Evolutionary conservation across 345 rosid genomes (phyloP).

Genomic region (Acer saccharum): DNA sequence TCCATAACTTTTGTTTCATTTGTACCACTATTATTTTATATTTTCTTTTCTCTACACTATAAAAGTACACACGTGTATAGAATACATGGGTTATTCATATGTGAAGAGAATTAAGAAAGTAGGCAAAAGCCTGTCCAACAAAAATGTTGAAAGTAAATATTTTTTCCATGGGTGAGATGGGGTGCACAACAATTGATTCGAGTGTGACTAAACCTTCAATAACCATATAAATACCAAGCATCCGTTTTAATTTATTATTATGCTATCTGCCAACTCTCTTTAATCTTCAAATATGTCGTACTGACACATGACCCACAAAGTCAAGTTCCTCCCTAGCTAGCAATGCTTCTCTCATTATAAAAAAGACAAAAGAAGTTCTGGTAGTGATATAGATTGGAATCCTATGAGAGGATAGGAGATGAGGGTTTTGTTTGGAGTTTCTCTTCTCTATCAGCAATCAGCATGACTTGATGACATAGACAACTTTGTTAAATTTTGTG

Average conservation of each 20-base stretch:
- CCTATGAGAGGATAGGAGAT: conserved; percentile 47
- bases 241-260: not conserved
- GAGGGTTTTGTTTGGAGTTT: conserved; percentile 22
- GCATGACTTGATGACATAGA: conserved; percentile 25
- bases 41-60: not conserved
- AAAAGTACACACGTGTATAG: conserved; percentile 18
- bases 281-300: conserved; percentile 25
- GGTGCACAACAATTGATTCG: conserved; percentile 18
- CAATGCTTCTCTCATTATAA: conserved; percentile 28
- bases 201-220: not conserved
- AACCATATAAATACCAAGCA: not conserved
- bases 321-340: conserved; percentile 2
- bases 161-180: conserved; percentile 34
- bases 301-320: conserved; percentile 20
- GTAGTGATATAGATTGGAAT: conserved; percentile 45
- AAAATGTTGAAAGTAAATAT: conserved; percentile 21
- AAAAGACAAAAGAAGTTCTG: conserved; percentile 28
- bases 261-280: conserved; percentile 21
- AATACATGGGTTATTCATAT: not conserved
- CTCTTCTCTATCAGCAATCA: not conserved
- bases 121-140: conserved; percentile 22
- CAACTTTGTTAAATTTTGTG: conserved; percentile 14
- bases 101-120: not conserved
- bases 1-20: not conserved
- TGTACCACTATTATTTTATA: not conserved